Evolutionary conservation across 208 protist genomes (phyloP), one percentile per base, ranked within the genome.

Genomic region (Phytomonas sp.): DNA sequence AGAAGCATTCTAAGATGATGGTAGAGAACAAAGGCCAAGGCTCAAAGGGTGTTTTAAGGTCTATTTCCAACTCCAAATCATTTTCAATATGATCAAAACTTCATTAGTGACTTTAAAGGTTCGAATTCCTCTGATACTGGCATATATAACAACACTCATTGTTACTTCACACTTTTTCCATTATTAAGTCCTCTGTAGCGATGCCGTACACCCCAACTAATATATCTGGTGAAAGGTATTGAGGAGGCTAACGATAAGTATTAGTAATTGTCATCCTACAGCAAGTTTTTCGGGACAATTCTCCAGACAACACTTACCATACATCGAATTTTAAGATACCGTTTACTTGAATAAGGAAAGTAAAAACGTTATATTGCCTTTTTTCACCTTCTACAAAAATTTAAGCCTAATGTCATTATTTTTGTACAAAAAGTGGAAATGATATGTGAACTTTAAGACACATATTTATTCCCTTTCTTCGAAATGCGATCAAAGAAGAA

Each of bases 401-500:
- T n/a, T n/a, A n/a, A n/a, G n/a, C n/a, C n/a, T n/a, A n/a, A n/a
- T n/a, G n/a, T n/a, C n/a, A n/a, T n/a, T n/a, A 37, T 8, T 19
- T 6, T 6, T 26, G 45, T 56, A 56, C 45, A 19, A 26, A 56
- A 26, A 56, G 19, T 56, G 1, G 23, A 56, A 56, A 56, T 0
- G 45, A 56, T 0, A 56, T 56, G 45, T 6, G 6, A 23, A 26
- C 45, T 26, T 26, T 56, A 56, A 56, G 45, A 26, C 45, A 3
- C 45, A 31, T 3, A 26, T 7, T 52, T 12, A 29, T 37, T 16
- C 29, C 0, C 26, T 68, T 52, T 66, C 29, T 52, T 40, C 14
- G 66, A 37, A 76, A 64, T 60, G 61, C 75, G 19, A 37, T 45
- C 7, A 79, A 79, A 79, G 29, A 52, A 68, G 59, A 34, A 62